Evolutionary conservation across 2,329 filamentous ascomycete species (phyloP).

Genomic region (Alternaria consortialis): DNA sequence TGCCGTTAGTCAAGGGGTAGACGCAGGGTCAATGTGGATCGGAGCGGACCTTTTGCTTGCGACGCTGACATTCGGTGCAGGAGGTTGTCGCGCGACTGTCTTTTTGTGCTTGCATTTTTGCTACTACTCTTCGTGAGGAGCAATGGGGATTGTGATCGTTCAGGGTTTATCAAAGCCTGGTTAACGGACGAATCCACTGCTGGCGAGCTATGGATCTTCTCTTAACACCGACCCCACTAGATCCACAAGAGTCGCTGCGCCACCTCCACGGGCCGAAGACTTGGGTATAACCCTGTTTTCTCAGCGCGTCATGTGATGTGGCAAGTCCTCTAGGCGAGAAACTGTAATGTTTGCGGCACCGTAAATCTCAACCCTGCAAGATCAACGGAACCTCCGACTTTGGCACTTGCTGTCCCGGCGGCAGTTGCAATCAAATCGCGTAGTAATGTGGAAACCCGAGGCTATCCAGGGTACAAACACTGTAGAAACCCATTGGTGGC

Average conservation of each 20-base stretch:
- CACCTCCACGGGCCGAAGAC: slow-evolving; percentile 12
- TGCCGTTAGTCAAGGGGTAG: slow-evolving; percentile 23
- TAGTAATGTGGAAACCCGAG: neutral
- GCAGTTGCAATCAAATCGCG: slow-evolving; percentile 1
- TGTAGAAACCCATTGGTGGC: neutral
- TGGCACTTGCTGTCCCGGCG: neutral
- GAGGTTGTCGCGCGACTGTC: slow-evolving; percentile 42
- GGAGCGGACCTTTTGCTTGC: slow-evolving; percentile 59
- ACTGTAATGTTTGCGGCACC: neutral
- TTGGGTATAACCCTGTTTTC: neutral
- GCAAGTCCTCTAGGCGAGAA: neutral
- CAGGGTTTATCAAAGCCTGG: slow-evolving; percentile 7
- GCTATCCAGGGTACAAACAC: neutral
- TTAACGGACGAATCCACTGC: slow-evolving; percentile 9
- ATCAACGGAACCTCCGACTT: neutral
- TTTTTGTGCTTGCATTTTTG: slow-evolving; percentile 35
- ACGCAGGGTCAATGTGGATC: slow-evolving; percentile 14
- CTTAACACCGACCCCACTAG: slow-evolving; percentile 13
- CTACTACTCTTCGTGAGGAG: neutral
- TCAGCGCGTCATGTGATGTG: slow-evolving; percentile 15
- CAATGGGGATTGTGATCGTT: neutral
- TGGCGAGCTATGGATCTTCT: slow-evolving; percentile 4
- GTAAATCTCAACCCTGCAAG: neutral
- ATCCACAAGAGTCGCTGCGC: slow-evolving; percentile 14
- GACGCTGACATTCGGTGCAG: slow-evolving; percentile 60